phyloP scores from a whole-genome alignment of 352 stramenopile genomes.

The Phytopythium ostracodes region DNA sequence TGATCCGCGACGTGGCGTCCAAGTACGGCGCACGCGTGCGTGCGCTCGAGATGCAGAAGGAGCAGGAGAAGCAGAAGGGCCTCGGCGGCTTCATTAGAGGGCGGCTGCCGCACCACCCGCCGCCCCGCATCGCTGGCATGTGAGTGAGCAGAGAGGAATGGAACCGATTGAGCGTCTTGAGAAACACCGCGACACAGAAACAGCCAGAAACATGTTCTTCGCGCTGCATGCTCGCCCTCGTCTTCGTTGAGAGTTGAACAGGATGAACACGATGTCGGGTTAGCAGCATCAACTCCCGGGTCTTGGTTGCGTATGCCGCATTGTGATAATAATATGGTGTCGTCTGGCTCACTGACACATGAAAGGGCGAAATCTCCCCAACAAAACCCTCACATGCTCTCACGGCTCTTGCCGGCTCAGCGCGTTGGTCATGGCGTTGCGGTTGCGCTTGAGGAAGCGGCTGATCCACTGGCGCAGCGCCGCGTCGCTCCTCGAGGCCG shows the following conservation, averaged over 20 bases:
- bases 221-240: neutral
- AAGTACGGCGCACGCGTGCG: slow-evolving; percentile 79
- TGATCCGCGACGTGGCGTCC: slow-evolving; percentile 68
- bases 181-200: neutral
- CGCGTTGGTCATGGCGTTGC: neutral
- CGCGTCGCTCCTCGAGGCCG: neutral
- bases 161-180: neutral
- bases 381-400: too few relatives aligned
- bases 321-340: neutral
- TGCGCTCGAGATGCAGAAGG: slow-evolving; percentile 76
- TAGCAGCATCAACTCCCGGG: neutral
- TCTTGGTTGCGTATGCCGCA: neutral
- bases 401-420: neutral
- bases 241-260: neutral
- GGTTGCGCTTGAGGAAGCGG: slow-evolving; percentile 1
- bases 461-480: neutral
- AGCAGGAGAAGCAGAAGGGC: slow-evolving; percentile 78
- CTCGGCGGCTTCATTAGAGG: slow-evolving; percentile 81
- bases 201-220: neutral
- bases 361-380: too few relatives aligned
- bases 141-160: neutral
- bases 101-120: slow-evolving; percentile 60
- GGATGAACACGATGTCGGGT: neutral
- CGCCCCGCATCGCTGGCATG: slow-evolving; percentile 10
- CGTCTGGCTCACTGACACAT: too few relatives aligned